Conservation (phyloP, 306 rosid genomes). For the Rosa multiflora region DNA sequence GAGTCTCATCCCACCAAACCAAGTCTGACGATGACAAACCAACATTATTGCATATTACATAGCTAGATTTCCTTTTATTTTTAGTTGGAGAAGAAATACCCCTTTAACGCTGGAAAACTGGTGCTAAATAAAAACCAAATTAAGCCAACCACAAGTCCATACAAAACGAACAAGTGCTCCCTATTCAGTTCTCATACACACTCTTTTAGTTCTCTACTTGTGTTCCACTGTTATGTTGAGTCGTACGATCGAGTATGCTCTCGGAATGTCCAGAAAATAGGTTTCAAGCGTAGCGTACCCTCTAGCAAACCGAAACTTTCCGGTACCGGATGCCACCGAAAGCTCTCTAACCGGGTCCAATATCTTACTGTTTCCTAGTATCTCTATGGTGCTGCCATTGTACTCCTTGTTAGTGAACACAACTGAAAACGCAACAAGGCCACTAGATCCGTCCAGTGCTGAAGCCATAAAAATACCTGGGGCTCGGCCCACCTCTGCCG, state of each 20-base stretch:
- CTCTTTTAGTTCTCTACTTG: background rate
- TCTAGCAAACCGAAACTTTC: slow-evolving; percentile 40
- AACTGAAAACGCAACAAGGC: background rate
- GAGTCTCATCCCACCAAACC: too few relatives aligned
- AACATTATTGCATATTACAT: too few relatives aligned
- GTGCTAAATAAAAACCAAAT: too few relatives aligned
- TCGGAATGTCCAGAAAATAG: background rate
- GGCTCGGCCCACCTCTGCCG: background rate
- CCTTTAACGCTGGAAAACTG: too few relatives aligned
- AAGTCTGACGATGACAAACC: too few relatives aligned
- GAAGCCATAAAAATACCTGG: background rate
- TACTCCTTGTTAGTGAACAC: slow-evolving; percentile 23
- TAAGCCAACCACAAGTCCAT: too few relatives aligned
- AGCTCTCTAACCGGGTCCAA: slow-evolving; percentile 37
- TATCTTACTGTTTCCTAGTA: slow-evolving; percentile 28
- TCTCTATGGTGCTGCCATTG: slow-evolving; percentile 19
- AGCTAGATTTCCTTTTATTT: too few relatives aligned
- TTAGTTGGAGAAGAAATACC: too few relatives aligned
- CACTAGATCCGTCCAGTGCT: background rate
- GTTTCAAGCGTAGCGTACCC: slow-evolving; percentile 40
- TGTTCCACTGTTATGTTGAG: slow-evolving; percentile 10
- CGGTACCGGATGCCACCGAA: slow-evolving; percentile 52
- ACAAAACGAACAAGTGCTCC: too few relatives aligned
- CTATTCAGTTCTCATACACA: too few relatives aligned
- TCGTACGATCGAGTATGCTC: background rate